phyloP scores from a whole-genome alignment of 768 basidiomycete genomes.

The Pulveroboletus sp. region DNA sequence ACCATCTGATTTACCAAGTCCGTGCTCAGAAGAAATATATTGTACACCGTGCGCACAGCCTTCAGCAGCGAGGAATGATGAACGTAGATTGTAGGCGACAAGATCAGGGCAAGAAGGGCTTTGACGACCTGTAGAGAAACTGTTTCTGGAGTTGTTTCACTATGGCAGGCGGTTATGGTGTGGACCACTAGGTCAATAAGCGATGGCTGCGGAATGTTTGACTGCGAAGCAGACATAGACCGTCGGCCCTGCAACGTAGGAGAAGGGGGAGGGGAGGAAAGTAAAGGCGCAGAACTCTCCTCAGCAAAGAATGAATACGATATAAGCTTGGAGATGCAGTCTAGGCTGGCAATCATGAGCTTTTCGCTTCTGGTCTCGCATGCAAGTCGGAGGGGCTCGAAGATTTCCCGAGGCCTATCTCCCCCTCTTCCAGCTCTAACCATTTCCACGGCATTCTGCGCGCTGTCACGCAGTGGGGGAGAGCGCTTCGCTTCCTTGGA shows the following conservation, averaged over 20 bases:
- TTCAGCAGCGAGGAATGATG: constrained; percentile 96
- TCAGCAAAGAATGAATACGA: constrained; percentile 97
- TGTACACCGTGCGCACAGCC: constrained; percentile 96
- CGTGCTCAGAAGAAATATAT: constrained; percentile 88
- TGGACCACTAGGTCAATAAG: constrained; percentile 92
- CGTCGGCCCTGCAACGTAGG: constrained; percentile 48
- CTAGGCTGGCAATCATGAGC: constrained; percentile 93
- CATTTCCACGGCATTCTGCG: constrained; percentile 79
- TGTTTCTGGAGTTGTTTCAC: constrained; percentile 82
- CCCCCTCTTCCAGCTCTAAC: constrained; percentile 73
- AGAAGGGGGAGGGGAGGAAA: constrained; percentile 78
- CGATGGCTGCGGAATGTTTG: constrained; percentile 58
- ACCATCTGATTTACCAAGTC: constrained; percentile 96
- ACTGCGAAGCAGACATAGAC: constrained; percentile 45
- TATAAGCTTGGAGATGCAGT: constrained; percentile 96
- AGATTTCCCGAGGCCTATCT: constrained; percentile 80
- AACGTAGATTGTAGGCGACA: constrained; percentile 83
- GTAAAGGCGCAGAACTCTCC: constrained; percentile 37
- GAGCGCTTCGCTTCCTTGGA: constrained; percentile 90
- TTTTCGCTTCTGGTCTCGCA: constrained; percentile 95
- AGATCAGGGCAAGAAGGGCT: constrained; percentile 82
- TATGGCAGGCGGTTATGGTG: constrained; percentile 91
- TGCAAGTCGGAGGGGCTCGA: constrained; percentile 93
- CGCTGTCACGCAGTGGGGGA: constrained; percentile 75
- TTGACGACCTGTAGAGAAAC: constrained; percentile 98